These are phyloP conservation scores for Sphaerobolus stellatus DNA, from an alignment of 1,284 basidiomycete genomes.

Conservation along the genomic window DNA sequence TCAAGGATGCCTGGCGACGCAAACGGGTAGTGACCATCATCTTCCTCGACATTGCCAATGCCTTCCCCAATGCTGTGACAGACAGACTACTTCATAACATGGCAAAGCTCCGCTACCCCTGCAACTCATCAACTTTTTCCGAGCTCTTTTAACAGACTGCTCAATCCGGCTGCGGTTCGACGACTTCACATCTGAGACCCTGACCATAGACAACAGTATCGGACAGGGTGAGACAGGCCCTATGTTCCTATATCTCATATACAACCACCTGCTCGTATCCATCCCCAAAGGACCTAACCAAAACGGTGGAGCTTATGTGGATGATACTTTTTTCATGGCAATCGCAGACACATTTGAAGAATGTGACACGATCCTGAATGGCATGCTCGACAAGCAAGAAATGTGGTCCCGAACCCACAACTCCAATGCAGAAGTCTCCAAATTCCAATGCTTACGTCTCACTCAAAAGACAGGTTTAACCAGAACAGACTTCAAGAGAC, in stretches of 20 bases:
- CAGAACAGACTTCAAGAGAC: too few species aligned
- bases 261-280: neutral
- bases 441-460: too few species aligned
- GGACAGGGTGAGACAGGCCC: conserved; percentile 14
- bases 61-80: conserved; percentile 7
- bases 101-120: neutral
- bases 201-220: neutral
- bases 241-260: conserved; percentile 5
- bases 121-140: neutral
- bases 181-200: neutral
- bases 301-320: too few species aligned
- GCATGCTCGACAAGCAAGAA: too few species aligned
- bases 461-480: too few species aligned
- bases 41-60: conserved; percentile 9
- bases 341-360: too few species aligned
- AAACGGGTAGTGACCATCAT: conserved; percentile 1
- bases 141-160: neutral
- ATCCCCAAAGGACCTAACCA: too few species aligned
- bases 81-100: conserved; percentile 5
- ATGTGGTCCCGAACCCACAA: too few species aligned
- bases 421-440: too few species aligned
- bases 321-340: too few species aligned
- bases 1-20: conserved; percentile 7
- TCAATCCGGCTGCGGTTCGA: conserved; percentile 2
- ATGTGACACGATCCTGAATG: too few species aligned